Base-by-base conservation (phyloP, 2,329 filamentous ascomycete species). In the Alternaria postmessia region DNA sequence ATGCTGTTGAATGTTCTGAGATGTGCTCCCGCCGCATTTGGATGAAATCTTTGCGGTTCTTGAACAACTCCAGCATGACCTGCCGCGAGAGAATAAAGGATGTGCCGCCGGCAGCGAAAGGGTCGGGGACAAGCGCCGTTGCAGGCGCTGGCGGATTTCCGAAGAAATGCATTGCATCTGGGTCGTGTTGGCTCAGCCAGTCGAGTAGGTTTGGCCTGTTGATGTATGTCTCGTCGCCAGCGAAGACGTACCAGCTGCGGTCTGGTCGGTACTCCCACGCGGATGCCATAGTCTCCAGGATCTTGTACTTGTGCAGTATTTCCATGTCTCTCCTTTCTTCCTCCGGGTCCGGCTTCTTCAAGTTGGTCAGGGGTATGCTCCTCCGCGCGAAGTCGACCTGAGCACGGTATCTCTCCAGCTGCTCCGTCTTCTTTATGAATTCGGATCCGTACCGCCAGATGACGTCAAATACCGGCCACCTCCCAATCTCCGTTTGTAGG, bases 171-270 rank as follows among this genome's bases (percentile, higher is more conserved):
- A 83, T 82, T 59, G 84, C 71, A 2, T 70, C 72, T 3, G 82
- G 64, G 68, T 88, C 82, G 62, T 85, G 82, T 22, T 81, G 76
- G 18, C 78, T 76, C 22, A 88, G 78, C 84, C 85, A 88, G 24
- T 80, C 74, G 16, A 87, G 68, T 41, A 88, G 65, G 32, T 85
- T 86, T 34, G 80, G 75, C 79, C 85, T 85, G 9, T 85, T 77
- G 41, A 87, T 72, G 64, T 86, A 88, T 0, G 85, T 87, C 68
- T 88, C 86, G 0, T 84, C 82, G 65, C 88, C 86, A 47, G 87
- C 82, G 70, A 88, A 88, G 56, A 87, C 77, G 61, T 82, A 88
- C 86, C 86, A 88, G 55, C 83, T 84, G 44, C 83, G 82, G 26
- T 85, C 74, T 2, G 82, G 82, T 38, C 75, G 67, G 51, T 77